These are phyloP conservation scores for Suhomyces sp. DNA, from an alignment of 805 yeast species.

Conservation along the genomic window DNA sequence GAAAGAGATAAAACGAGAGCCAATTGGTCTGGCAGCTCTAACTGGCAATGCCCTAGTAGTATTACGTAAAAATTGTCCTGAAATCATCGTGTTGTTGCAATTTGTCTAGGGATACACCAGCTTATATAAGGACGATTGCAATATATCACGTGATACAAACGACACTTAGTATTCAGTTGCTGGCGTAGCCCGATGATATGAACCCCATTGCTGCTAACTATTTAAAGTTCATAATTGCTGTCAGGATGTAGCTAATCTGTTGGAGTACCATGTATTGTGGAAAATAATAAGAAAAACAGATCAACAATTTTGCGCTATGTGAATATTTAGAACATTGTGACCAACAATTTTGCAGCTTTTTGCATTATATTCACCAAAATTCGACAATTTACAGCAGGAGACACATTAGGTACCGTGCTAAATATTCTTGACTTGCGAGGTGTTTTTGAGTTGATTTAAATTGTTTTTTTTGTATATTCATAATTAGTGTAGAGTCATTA, in stretches of 20 bases:
- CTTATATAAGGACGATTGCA: constrained; percentile 2
- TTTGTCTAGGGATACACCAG: neutral
- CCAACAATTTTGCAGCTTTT: neutral
- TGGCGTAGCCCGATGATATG: neutral
- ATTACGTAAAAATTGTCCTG: constrained; percentile 19
- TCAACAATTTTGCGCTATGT: no score
- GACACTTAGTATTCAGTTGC: neutral
- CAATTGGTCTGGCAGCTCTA: neutral
- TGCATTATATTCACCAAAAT: neutral
- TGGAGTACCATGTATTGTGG: no score
- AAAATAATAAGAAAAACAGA: no score
- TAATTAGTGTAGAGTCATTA: neutral
- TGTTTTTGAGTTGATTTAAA: no score
- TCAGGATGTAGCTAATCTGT: no score
- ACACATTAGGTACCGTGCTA: no score
- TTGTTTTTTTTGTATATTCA: neutral
- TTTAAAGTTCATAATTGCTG: neutral
- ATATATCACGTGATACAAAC: constrained; percentile 1
- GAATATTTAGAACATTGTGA: no score
- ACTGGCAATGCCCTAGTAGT: constrained; percentile 4
- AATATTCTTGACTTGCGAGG: no score
- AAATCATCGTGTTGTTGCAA: constrained; percentile 13
- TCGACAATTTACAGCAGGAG: no score
- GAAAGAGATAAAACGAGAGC: constrained; percentile 26
- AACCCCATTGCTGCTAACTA: neutral